These are phyloP conservation scores for Beauveria varroae DNA, from an alignment of 2,329 filamentous ascomycete species.

Conservation along the genomic window DNA sequence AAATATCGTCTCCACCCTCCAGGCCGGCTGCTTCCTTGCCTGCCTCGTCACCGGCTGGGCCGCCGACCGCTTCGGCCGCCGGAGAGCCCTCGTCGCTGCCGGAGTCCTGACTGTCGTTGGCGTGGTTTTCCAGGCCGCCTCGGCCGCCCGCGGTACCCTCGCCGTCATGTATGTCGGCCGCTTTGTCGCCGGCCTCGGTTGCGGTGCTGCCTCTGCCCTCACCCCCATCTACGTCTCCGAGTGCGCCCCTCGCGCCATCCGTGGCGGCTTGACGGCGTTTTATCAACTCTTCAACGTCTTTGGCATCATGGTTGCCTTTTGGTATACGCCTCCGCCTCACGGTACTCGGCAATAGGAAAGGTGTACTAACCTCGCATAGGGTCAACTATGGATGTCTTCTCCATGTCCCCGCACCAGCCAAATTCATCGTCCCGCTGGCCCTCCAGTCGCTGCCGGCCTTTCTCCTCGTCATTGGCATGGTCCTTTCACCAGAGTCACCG, in stretches of 20 bases:
- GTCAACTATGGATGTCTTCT: constrained; percentile 46
- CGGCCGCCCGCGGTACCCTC: constrained; percentile 45
- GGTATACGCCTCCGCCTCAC: constrained; percentile 16
- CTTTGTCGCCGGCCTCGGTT: constrained; percentile 42
- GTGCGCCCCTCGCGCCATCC: constrained; percentile 42
- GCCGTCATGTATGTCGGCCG: constrained; percentile 59
- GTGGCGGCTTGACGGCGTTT: constrained; percentile 41
- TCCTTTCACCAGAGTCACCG: constrained; percentile 51
- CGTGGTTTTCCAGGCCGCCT: constrained; percentile 55
- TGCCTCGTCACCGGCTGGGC: constrained; percentile 49
- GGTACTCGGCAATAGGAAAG: background rate
- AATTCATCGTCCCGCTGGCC: constrained; percentile 55
- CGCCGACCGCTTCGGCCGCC: constrained; percentile 49
- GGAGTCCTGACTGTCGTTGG: constrained; percentile 53
- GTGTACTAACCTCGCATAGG: constrained; percentile 29
- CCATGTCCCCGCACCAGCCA: constrained; percentile 37
- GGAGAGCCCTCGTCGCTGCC: constrained; percentile 44
- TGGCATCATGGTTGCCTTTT: constrained; percentile 36
- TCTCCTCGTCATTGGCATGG: constrained; percentile 51
- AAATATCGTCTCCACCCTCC: constrained; percentile 63
- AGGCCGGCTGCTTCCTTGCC: constrained; percentile 60
- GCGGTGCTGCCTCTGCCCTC: constrained; percentile 41
- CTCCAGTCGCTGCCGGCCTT: constrained; percentile 59
- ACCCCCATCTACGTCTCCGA: constrained; percentile 40
- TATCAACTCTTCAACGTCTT: constrained; percentile 44